phyloP scores from a whole-genome alignment of 2,329 filamentous ascomycete species.

The Phaeophleospora eucalypticola region DNA sequence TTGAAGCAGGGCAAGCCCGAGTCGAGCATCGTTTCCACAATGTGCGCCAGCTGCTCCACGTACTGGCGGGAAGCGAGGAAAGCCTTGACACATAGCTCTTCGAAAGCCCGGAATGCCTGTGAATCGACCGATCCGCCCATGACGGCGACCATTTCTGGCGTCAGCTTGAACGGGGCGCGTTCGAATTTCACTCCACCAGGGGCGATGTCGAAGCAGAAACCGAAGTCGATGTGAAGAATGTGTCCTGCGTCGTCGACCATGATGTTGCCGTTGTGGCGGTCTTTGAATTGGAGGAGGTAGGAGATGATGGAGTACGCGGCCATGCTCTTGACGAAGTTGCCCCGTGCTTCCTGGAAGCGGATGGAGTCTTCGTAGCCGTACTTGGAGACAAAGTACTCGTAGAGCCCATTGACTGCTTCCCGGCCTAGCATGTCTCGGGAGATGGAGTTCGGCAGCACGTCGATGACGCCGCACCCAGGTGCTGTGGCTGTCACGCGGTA shows the following conservation, averaged over 20 bases:
- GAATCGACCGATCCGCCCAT: slow-evolving; percentile 82
- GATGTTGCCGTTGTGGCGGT: slow-evolving; percentile 98
- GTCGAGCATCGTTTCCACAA: slow-evolving; percentile 93
- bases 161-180: slow-evolving; percentile 96
- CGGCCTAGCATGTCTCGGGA: slow-evolving; percentile 98
- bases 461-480: slow-evolving; percentile 95
- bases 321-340: slow-evolving; percentile 99
- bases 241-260: slow-evolving; percentile 98
- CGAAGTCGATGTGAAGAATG: slow-evolving; percentile 97
- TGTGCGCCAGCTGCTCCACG: slow-evolving; percentile 80
- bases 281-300: slow-evolving; percentile 96
- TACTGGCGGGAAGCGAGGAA: slow-evolving; percentile 86
- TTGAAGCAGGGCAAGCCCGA: slow-evolving; percentile 97
- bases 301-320: slow-evolving; percentile 96
- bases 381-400: slow-evolving; percentile 96
- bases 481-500: slow-evolving; percentile 97
- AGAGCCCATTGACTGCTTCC: slow-evolving; percentile 94
- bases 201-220: slow-evolving; percentile 98
- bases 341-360: slow-evolving; percentile 88
- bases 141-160: slow-evolving; percentile 95
- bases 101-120: slow-evolving; percentile 91
- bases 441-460: slow-evolving; percentile 95
- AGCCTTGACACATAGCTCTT: slow-evolving; percentile 91
- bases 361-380: slow-evolving; percentile 96
- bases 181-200: slow-evolving; percentile 97